Base-by-base conservation (phyloP, 192 early-diverging fungal genomes). In the Backusella luteola region DNA sequence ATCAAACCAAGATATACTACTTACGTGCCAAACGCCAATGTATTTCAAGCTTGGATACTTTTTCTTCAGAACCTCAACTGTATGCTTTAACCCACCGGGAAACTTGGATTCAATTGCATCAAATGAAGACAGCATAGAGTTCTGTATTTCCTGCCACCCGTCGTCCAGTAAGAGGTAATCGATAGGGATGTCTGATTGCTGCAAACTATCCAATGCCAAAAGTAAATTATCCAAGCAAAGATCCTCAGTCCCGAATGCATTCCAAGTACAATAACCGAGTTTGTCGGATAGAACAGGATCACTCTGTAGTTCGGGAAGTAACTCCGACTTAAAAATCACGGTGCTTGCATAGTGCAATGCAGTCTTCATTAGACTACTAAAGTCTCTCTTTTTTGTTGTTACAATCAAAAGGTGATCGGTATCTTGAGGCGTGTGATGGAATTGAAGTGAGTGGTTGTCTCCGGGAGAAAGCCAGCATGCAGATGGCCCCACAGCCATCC, bases 11-110 rank as follows among this genome's bases (percentile, higher is more conserved):
- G 17, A 6, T 53, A 23, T 8, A 19, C 19, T 32, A 74, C 15
- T 42, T 77, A 39, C 76, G 71, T 88, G 86, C 88, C 87, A 90
- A 23, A 87, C 84, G 38, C 89, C 89, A 42, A 90, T 84, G 12
- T 79, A 73, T 52, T 67, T 8, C 32, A 87, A 46, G 7, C 77
- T 80, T 35, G 87, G 75, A 34, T 72, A 76, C 7, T 35, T 69
- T 15, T 35, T 19, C 21, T 71, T 56, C 1, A 86, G 66, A 44
- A 66, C 46, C 3, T 42, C 14, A 3, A 82, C 76, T 2, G 82
- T 77, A 15, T 73, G 68, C 34, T 78, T 70, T 34, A 90, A 78
- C 73, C 85, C 87, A 19, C 52, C 74, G 6, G 89, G 85, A 53
- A 88, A 90, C 11, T 85, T 84, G 3, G 35, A 15, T 35, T 73